Conservation (phyloP, 2,329 filamentous ascomycete genomes). For the Aspergillus niger region DNA sequence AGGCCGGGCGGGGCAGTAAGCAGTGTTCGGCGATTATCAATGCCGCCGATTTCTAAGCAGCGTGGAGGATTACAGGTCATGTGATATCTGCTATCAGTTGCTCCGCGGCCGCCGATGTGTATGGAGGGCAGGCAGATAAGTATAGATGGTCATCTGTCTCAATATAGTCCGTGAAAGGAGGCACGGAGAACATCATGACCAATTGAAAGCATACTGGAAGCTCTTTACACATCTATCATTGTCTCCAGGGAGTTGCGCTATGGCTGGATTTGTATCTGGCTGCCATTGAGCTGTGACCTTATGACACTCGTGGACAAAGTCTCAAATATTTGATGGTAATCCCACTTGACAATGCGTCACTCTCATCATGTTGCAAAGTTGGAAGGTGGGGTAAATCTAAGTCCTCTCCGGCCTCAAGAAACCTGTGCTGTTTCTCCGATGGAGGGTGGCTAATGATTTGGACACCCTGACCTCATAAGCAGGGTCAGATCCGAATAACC, state of each 20-base stretch:
- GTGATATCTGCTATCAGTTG: conserved; percentile 11
- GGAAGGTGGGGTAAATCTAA: background rate
- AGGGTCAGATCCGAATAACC: background rate
- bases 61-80: conserved; percentile 11
- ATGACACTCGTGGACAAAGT: background rate
- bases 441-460: background rate
- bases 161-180: background rate
- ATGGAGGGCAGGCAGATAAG: background rate
- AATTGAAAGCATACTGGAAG: background rate
- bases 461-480: background rate
- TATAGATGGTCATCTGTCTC: background rate
- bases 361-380: background rate
- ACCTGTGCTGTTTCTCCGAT: background rate
- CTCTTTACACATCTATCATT: background rate
- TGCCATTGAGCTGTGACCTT: too few relatives aligned
- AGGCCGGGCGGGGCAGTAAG: conserved; percentile 20
- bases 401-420: background rate
- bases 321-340: background rate
- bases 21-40: conserved; percentile 18
- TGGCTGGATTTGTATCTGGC: background rate
- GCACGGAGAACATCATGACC: background rate
- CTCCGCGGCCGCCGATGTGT: background rate
- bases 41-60: conserved; percentile 26
- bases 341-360: too few relatives aligned
- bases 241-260: background rate